Percentiles rank a stretch among this genome's conserved stretches.
Conservation (phyloP, 1,284 basidiomycete genomes). For the Violaceomyces palustris region DNA sequence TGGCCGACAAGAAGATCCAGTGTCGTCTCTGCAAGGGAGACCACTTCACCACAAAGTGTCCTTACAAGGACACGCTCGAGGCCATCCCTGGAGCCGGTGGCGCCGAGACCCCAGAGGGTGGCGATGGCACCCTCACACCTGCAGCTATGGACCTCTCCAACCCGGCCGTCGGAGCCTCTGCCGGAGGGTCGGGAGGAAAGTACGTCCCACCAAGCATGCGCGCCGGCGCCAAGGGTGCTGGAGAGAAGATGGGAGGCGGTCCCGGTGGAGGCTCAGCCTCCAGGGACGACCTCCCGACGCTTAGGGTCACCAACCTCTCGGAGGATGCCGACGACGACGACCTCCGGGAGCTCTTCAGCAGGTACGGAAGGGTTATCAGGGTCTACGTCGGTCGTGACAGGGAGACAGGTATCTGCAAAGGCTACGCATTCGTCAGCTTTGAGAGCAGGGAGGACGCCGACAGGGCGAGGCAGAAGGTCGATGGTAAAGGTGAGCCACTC, state of each 20-base stretch:
- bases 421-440: conserved; percentile 93
- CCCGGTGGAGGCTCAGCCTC: conserved; percentile 51
- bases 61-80: conserved; percentile 82
- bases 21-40: conserved; percentile 95
- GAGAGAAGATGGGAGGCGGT: conserved; percentile 70
- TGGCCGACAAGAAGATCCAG: conserved; percentile 73
- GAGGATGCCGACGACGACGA: conserved; percentile 94
- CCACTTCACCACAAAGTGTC: conserved; percentile 97
- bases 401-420: conserved; percentile 90
- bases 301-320: conserved; percentile 94
- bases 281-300: conserved; percentile 83
- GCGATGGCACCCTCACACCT: conserved; percentile 60
- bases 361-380: conserved; percentile 65
- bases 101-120: conserved; percentile 39
- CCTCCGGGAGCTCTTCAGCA: conserved; percentile 77
- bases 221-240: conserved; percentile 61
- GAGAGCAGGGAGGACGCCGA: conserved; percentile 76
- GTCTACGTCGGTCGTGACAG: conserved; percentile 93
- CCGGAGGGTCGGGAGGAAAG: conserved; percentile 65
- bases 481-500: conserved; percentile 66
- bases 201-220: conserved; percentile 92
- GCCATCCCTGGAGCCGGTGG: conserved; percentile 62
- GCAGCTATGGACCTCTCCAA: conserved; percentile 49
- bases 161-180: conserved; percentile 47
- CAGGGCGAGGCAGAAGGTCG: conserved; percentile 83